phyloP scores from a whole-genome alignment of 2,329 filamentous ascomycete genomes.

The Botrytis elliptica region DNA sequence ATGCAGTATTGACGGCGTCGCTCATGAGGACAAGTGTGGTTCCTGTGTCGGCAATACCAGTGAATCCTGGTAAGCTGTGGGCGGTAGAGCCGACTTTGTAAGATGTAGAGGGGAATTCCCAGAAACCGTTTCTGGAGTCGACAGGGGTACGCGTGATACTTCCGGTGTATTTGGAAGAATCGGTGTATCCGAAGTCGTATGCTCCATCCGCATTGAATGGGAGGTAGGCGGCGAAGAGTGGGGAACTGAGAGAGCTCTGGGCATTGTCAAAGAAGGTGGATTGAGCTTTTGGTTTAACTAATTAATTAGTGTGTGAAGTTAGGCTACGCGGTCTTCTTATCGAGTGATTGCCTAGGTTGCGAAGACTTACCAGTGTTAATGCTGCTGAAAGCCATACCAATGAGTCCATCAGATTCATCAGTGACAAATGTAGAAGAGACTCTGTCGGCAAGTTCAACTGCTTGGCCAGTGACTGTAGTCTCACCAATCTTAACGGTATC shows the following conservation, averaged over 20 bases:
- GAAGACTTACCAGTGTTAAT: slow-evolving; percentile 35
- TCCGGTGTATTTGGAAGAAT: slow-evolving; percentile 52
- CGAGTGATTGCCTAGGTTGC: background rate
- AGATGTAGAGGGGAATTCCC: slow-evolving; percentile 53
- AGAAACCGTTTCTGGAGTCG: slow-evolving; percentile 50
- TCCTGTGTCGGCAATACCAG: slow-evolving; percentile 43
- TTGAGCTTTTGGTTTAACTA: slow-evolving; percentile 32
- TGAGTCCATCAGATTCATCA: slow-evolving; percentile 53
- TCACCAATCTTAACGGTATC: slow-evolving; percentile 39
- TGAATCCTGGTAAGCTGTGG: slow-evolving; percentile 42
- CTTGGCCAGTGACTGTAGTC: slow-evolving; percentile 37
- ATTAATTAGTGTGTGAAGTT: background rate
- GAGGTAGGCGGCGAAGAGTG: slow-evolving; percentile 56
- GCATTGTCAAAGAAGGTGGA: slow-evolving; percentile 40
- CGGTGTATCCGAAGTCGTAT: slow-evolving; percentile 58
- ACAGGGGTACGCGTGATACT: slow-evolving; percentile 50
- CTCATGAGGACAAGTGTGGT: slow-evolving; percentile 44
- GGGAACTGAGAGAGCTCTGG: slow-evolving; percentile 34
- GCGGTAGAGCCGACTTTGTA: slow-evolving; percentile 47
- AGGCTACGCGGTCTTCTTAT: background rate
- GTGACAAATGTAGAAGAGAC: slow-evolving; percentile 37
- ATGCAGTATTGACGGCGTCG: slow-evolving; percentile 38
- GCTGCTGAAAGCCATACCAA: slow-evolving; percentile 52
- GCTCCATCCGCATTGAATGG: slow-evolving; percentile 47
- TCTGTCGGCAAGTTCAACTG: slow-evolving; percentile 37